Evolutionary conservation across 2,329 filamentous ascomycete species (phyloP).

Genomic region (Hyphodiscus sp.): DNA sequence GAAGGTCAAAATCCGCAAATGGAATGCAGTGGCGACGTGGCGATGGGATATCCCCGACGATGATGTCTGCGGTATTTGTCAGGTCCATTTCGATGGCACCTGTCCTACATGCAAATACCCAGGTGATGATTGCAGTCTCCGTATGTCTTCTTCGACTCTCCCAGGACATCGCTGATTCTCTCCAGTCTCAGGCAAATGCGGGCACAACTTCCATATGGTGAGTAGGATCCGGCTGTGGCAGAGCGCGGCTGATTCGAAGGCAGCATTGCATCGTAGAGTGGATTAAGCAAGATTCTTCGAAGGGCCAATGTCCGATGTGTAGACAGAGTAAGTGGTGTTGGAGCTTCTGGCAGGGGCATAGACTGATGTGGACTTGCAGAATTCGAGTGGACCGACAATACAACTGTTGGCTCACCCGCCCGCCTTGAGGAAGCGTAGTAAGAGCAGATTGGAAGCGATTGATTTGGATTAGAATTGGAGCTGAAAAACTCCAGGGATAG

Average conservation of each 20-base stretch:
- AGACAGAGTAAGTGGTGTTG: conserved; percentile 63
- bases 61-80: conserved; percentile 97
- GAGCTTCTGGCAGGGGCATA: background rate
- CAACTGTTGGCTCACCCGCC: background rate
- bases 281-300: conserved; percentile 91
- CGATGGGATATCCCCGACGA: conserved; percentile 96
- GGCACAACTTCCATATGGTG: conserved; percentile 97
- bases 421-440: no score
- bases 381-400: conserved; percentile 15
- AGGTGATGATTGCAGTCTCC: conserved; percentile 86
- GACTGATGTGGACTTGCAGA: conserved; percentile 3
- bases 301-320: conserved; percentile 96
- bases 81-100: conserved; percentile 94
- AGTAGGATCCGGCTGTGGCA: conserved; percentile 17
- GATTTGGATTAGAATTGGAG: no score
- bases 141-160: conserved; percentile 46
- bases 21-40: conserved; percentile 94
- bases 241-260: conserved; percentile 1
- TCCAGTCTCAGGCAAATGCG: conserved; percentile 89
- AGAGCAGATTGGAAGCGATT: no score
- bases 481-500: no score
- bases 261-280: conserved; percentile 94
- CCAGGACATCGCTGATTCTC: conserved; percentile 3
- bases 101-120: conserved; percentile 98
- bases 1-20: conserved; percentile 93